A percentile compares a stretch with the other conserved stretches of the same genome.
Conservation (phyloP, 805 yeast genomes). For the Metschnikowia hibisci region DNA sequence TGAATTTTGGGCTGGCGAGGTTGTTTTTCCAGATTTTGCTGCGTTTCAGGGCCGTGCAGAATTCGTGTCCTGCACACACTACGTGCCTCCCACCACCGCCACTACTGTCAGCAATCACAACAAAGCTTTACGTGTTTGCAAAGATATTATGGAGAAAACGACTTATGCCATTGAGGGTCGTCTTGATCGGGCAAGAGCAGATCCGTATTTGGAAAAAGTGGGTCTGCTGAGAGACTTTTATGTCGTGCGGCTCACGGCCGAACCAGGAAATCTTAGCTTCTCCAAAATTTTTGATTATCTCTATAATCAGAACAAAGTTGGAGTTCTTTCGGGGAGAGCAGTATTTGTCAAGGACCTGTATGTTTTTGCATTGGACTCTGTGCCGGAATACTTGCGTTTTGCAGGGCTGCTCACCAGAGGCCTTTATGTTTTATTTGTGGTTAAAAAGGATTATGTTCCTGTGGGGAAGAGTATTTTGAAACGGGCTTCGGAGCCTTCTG, state of each 20-base stretch:
- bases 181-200: conserved; percentile 51
- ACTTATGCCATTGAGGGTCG: conserved; percentile 58
- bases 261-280: conserved; percentile 22
- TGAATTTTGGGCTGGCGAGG: conserved; percentile 43
- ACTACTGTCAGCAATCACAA: conserved; percentile 19
- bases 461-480: conserved; percentile 22
- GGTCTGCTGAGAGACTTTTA: conserved; percentile 49
- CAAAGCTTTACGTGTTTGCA: conserved; percentile 24
- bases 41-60: conserved; percentile 37
- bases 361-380: conserved; percentile 38
- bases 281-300: conserved; percentile 43
- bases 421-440: conserved; percentile 31
- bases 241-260: conserved; percentile 40
- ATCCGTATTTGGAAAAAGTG: conserved; percentile 50
- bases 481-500: no score
- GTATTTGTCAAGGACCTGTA: conserved; percentile 61
- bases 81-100: conserved; percentile 19
- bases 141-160: conserved; percentile 26
- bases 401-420: conserved; percentile 9
- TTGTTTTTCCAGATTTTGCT: conserved; percentile 48
- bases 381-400: conserved; percentile 12
- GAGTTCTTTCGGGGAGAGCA: conserved; percentile 53
- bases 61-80: conserved; percentile 34
- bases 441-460: conserved; percentile 34
- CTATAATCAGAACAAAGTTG: conserved; percentile 45